Percentiles rank a stretch among this genome's conserved stretches.
phyloP scores from a whole-genome alignment of 805 yeast genomes.

The Saturnispora halmiae region DNA sequence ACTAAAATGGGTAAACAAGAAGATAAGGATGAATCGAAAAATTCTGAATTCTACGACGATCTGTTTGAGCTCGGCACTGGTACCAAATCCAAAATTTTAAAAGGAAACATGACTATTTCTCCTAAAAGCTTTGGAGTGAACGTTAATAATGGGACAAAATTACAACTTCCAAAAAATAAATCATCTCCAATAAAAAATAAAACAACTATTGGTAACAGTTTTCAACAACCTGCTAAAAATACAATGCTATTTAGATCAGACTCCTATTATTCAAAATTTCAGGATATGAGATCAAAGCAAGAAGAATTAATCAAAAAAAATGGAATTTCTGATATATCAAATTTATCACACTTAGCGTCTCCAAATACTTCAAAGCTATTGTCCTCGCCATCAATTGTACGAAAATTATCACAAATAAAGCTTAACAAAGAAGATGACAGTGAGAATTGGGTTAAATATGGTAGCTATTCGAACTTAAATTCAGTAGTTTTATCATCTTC shows the following conservation, averaged over 20 bases:
- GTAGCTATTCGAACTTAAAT: conserved; percentile 1
- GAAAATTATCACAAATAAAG: conserved; percentile 2
- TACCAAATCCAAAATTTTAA: background rate
- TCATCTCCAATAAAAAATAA: background rate
- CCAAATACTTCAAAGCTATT: conserved; percentile 5
- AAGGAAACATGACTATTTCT: background rate
- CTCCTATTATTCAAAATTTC: conserved; percentile 16
- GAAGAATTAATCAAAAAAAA: conserved; percentile 16
- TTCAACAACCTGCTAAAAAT: background rate
- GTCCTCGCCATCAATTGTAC: conserved; percentile 16
- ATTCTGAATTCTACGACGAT: conserved; percentile 8
- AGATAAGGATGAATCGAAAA: background rate
- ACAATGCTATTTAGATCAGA: conserved; percentile 10
- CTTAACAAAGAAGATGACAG: background rate
- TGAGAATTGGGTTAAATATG: conserved; percentile 10
- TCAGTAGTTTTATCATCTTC: background rate
- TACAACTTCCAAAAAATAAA: conserved; percentile 2
- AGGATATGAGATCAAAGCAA: conserved; percentile 13
- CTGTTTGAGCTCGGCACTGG: conserved; percentile 10
- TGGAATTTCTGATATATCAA: conserved; percentile 21
- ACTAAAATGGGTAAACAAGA: background rate
- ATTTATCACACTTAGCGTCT: conserved; percentile 7
- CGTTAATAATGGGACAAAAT: background rate
- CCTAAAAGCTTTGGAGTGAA: background rate
- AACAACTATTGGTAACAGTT: background rate